Base-by-base conservation (phyloP, 768 basidiomycete species). In the Termitomyces sp. region DNA sequence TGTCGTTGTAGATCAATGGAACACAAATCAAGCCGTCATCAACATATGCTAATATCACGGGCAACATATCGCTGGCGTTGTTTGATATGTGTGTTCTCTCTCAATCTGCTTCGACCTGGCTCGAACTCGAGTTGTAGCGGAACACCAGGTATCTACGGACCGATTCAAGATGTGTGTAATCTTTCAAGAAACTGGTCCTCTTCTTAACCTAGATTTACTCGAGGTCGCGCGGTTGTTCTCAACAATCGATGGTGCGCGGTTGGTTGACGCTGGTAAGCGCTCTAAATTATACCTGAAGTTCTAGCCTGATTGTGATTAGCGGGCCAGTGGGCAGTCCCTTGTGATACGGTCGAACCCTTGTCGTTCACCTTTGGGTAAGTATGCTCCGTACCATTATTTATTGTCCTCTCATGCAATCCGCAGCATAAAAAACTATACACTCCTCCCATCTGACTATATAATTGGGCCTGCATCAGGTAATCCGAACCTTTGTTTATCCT, bases 241-340 rank as follows among this genome's bases (percentile, higher is more conserved):
- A n/a, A 68, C 73, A 49, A 80, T 91, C 57, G 75, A 77, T 18
- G 81, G 80, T 9, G 80, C 87, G 42, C 83, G 90, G n/a, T 77
- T 91, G 9, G 86, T 92, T 20, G 83, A 85, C 60, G 58, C 73
- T n/a, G 68, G 82, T 82, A 67, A 61, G 80, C 55, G 16, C 48
- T 46, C 42, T 26, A 20, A 46, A 28, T 30, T n/a, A 4, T 24
- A 13, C 12, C 6, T 0, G 22, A 36, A 14, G 33, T 32, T 36
- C 57, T 49, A 50, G 16, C 54, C 28, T 53, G 20, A 59, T 33
- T 12, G 12, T 6, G 32, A 35, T 24, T 58, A 79, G 83, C 63
- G 54, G 90, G 90, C 6, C 86, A 84, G 70, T 92, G 89, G 88
- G 88, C 78, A 20, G 69, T 92, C 35, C 90, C 90, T 8, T 92